Base-by-base conservation (phyloP, 192 early-diverging fungal genomes). In the Allomyces javanicus region DNA sequence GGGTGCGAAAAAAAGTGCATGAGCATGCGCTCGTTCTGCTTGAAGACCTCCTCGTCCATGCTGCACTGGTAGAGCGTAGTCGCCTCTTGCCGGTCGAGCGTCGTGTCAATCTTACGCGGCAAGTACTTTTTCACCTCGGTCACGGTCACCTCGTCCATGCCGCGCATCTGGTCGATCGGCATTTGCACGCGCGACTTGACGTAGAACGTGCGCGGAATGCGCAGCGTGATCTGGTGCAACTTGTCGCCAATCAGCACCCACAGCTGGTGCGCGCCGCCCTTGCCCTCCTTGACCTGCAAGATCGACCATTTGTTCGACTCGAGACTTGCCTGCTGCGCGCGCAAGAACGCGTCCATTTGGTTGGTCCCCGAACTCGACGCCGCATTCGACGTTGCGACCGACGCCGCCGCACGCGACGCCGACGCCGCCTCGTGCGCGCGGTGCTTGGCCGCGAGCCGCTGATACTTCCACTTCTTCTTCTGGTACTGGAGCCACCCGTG, bases 1-100 rank as follows among this genome's bases (percentile, higher is more conserved):
- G 92, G 87, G 72, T 94, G 86, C 67, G 85, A 89, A 66, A 95
- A 91, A 64, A 95, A 81, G 22, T 80, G 78, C 11, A 83, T 72
- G 75, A 93, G 86, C 67, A 87, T 79, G 66, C 83, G 84, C 19
- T 77, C 73, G 70, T 93, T 82, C 55, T 79, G 77, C 21, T 78
- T 81, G 73, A 84, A 99, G 19, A 86, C 80, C 9, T 69, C 64
- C 73, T 99, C 96, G 19, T 81, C 62, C 91, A 96, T 91, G 25
- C 72, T 76, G 68, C 92, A 79, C 72, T 84, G 81, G 74, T 90
- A 99, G 24, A 96, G 74, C 65, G 90, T 78, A 50, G 80, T 62
- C 44, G 80, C 75, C 17, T 78, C 78, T 65, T 87, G 88, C 19
- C 79, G 80, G 22, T 40, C 33, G 33, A 40, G 33, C 33, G 33